These are phyloP conservation scores for Vitis rupestris DNA, from an alignment of 164 flowering plant species.

Conservation along the genomic window DNA sequence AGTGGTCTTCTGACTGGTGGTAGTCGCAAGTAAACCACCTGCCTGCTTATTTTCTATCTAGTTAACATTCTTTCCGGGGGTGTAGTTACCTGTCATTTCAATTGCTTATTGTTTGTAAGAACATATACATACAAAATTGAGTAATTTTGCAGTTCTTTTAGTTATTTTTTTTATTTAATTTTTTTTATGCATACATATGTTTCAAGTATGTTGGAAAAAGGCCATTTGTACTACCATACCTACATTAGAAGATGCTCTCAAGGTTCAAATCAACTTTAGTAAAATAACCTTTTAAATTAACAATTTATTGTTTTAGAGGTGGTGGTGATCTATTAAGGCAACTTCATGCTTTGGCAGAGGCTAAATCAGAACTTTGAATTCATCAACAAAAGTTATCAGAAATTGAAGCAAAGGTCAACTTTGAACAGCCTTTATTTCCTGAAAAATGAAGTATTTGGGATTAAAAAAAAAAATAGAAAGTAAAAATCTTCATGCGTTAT, in stretches of 20 bases:
- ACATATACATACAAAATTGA: too few relatives aligned
- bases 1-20: slow-evolving; percentile 98
- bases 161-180: neutral
- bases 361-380: slow-evolving; percentile 55
- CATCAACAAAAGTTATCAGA: slow-evolving; percentile 68
- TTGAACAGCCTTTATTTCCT: neutral
- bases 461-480: too few relatives aligned
- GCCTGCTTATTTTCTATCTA: neutral
- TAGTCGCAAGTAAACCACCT: slow-evolving; percentile 74
- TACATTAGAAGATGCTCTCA: too few relatives aligned
- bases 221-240: too few relatives aligned
- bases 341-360: slow-evolving; percentile 73
- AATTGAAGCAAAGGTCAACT: slow-evolving; percentile 73
- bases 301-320: slow-evolving; percentile 51
- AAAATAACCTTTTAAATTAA: neutral
- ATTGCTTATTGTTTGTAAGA: too few relatives aligned
- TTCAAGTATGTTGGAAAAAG: neutral
- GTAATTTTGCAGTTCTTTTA: neutral
- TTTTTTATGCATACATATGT: neutral
- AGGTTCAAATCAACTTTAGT: neutral
- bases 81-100: neutral
- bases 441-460: too few relatives aligned
- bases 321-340: slow-evolving; percentile 85
- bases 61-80: neutral
- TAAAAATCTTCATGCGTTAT: too few relatives aligned